Percentiles rank a stretch among this genome's conserved stretches.
Evolutionary conservation across 2,329 filamentous ascomycete species (phyloP).

Genomic region (Diaporthe sp.): DNA sequence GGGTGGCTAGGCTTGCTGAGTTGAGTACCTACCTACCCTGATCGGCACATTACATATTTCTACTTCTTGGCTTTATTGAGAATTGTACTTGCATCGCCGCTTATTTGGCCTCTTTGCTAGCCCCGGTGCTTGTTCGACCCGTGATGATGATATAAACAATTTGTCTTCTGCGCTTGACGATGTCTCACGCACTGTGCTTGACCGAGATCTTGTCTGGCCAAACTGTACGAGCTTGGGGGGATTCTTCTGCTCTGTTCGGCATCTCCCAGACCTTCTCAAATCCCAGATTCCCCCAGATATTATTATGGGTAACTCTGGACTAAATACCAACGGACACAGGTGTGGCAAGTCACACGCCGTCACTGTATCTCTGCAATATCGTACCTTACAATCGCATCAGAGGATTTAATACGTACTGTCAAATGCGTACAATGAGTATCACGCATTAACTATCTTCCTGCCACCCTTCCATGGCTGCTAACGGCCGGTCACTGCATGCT

Average conservation of each 20-base stretch:
- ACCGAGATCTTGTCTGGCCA: not conserved
- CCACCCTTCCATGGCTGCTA: too few species aligned
- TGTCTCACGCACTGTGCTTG: not conserved
- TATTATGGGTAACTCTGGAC: not conserved
- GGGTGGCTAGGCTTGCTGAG: not conserved
- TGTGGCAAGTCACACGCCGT: not conserved
- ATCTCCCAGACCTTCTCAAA: not conserved
- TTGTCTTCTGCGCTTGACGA: too few species aligned
- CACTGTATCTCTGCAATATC: not conserved
- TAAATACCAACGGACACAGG: not conserved
- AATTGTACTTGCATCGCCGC: slow-evolving; percentile 35
- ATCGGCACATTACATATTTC: slow-evolving; percentile 23
- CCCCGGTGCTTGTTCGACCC: not conserved
- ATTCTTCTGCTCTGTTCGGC: not conserved
- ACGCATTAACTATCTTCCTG: too few species aligned
- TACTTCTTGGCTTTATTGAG: slow-evolving; percentile 33
- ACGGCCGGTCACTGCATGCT: too few species aligned
- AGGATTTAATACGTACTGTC: too few species aligned
- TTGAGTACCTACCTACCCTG: not conserved
- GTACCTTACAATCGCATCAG: not conserved
- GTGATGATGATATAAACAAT: too few species aligned
- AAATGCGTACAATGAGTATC: too few species aligned
- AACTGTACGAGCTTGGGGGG: not conserved
- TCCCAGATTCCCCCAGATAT: not conserved
- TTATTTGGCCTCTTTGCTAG: not conserved